Conservation (phyloP, 345 rosid species). For the Citrus australasica region DNA sequence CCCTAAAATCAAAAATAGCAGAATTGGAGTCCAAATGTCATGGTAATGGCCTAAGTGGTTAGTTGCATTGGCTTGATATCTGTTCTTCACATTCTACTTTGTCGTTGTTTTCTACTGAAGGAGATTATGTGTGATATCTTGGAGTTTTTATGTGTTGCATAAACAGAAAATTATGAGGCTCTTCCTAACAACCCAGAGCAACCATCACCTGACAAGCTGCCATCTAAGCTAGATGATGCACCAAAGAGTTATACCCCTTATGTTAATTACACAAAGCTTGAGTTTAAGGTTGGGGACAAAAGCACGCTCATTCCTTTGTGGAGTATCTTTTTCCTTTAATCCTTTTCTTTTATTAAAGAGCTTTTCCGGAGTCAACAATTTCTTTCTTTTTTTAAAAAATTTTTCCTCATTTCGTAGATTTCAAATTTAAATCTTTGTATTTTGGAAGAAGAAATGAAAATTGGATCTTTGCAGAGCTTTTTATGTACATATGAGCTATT, state of each 20-base stretch:
- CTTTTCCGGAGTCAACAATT: background rate
- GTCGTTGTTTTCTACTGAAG: constrained; percentile 1
- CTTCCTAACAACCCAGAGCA: constrained; percentile 22
- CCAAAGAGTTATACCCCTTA: constrained; percentile 64
- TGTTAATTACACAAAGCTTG: constrained; percentile 87
- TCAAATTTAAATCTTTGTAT: background rate
- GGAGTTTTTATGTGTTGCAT: constrained; percentile 16
- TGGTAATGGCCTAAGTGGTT: constrained; percentile 23
- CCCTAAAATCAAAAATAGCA: constrained; percentile 61
- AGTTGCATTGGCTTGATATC: constrained; percentile 24
- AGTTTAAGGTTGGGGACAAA: constrained; percentile 58
- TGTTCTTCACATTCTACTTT: constrained; percentile 5
- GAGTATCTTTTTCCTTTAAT: background rate
- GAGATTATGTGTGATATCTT: background rate
- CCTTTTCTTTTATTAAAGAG: background rate
- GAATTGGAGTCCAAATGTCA: constrained; percentile 47
- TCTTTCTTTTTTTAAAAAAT: no score
- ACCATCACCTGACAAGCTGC: constrained; percentile 28
- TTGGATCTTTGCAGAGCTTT: background rate
- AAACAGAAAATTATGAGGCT: constrained; percentile 40
- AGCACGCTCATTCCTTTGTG: background rate
- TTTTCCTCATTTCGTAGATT: background rate
- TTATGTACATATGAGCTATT: background rate
- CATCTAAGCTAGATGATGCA: constrained; percentile 26
- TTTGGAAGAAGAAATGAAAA: background rate